Conservation (phyloP, 1,139 yeast genomes). For the Pichia sp. region DNA sequence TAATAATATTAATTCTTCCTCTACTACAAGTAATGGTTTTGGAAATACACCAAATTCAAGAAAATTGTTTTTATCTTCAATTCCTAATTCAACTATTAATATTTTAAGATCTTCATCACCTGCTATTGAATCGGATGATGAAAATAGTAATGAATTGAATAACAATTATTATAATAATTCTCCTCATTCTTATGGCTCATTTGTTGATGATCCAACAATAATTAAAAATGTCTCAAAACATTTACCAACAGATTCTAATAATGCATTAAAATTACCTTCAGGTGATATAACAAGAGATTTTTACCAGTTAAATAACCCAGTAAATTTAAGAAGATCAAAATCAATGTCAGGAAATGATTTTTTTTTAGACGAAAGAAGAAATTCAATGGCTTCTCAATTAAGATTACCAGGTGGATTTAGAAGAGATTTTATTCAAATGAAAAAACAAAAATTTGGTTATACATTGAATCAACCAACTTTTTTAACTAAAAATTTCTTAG, state of each 20-base stretch:
- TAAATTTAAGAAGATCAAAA: slow-evolving; percentile 24
- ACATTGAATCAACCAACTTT: slow-evolving; percentile 35
- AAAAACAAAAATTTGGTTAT: slow-evolving; percentile 28
- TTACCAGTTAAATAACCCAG: slow-evolving; percentile 27
- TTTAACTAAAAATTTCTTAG: slow-evolving; percentile 63
- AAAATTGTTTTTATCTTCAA: slow-evolving; percentile 3
- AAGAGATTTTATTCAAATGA: slow-evolving; percentile 50
- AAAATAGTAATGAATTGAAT: no score
- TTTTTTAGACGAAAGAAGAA: slow-evolving; percentile 38
- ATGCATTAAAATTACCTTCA: slow-evolving; percentile 49
- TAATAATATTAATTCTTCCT: neutral
- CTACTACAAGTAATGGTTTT: slow-evolving; percentile 3
- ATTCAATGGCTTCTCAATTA: slow-evolving; percentile 58
- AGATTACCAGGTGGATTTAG: slow-evolving; percentile 80
- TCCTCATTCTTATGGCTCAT: slow-evolving; percentile 19
- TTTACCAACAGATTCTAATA: slow-evolving; percentile 28
- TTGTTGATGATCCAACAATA: slow-evolving; percentile 25
- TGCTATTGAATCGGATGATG: slow-evolving; percentile 17
- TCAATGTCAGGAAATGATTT: slow-evolving; percentile 26
- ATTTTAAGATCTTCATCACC: slow-evolving; percentile 14
- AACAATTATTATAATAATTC: no score
- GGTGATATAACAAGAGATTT: slow-evolving; percentile 69
- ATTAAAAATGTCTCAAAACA: slow-evolving; percentile 25
- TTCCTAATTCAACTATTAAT: neutral
- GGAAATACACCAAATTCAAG: slow-evolving; percentile 11